Evolutionary conservation across 306 rosid genomes (phyloP).

Genomic region (Morella rubra): DNA sequence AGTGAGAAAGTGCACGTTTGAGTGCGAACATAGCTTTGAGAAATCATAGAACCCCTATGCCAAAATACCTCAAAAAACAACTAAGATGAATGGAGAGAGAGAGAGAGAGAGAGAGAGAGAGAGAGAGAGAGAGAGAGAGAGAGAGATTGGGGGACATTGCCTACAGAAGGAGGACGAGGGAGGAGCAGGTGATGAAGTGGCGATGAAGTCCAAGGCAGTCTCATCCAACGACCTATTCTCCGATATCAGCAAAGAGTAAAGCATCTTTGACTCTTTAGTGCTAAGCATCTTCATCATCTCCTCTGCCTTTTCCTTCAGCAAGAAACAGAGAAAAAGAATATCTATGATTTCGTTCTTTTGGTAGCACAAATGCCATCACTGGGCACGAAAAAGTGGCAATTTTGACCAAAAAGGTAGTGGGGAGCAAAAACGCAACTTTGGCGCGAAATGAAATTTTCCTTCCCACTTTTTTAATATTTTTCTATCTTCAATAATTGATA

Average conservation of each 20-base stretch:
- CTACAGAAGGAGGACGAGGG: conserved; percentile 66
- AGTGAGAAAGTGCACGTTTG: background rate
- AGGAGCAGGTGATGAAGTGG: conserved; percentile 68
- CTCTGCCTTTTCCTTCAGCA: background rate
- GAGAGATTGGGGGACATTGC: conserved; percentile 24
- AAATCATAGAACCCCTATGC: conserved; percentile 2
- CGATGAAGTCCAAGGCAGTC: conserved; percentile 66
- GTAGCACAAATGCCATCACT: too few species aligned
- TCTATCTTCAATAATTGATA: too few species aligned
- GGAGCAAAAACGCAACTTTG: too few species aligned
- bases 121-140: background rate
- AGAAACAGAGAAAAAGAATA: background rate
- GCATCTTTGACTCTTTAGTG: conserved; percentile 56
- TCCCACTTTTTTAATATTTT: too few species aligned
- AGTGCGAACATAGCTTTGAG: too few species aligned
- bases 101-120: too few species aligned
- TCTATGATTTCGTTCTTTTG: background rate
- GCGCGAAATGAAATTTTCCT: too few species aligned
- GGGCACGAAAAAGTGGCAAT: too few species aligned
- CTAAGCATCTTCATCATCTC: conserved; percentile 45
- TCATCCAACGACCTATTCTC: conserved; percentile 66
- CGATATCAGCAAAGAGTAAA: conserved; percentile 50
- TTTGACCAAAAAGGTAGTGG: too few species aligned
- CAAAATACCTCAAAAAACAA: conserved; percentile 20
- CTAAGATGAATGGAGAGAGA: too few species aligned